A percentile compares a stretch with the other conserved stretches of the same genome.
Evolutionary conservation across 345 rosid species (phyloP).

Genomic region (Acer saccharum): DNA sequence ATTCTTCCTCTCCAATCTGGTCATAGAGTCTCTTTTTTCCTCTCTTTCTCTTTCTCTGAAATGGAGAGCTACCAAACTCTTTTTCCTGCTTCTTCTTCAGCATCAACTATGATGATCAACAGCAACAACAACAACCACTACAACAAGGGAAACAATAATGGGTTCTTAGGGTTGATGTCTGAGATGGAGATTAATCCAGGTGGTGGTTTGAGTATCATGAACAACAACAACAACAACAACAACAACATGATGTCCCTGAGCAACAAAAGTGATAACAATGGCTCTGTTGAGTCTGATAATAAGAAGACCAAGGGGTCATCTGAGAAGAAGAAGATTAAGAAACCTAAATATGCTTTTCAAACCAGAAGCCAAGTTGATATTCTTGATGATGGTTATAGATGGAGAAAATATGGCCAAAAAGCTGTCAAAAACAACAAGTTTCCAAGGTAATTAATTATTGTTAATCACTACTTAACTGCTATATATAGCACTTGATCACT

Average conservation of each 20-base stretch:
- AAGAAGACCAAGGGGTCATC: slow-evolving; percentile 31
- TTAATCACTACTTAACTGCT: not conserved
- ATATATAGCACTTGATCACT: not conserved
- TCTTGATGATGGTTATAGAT: slow-evolving; percentile 91
- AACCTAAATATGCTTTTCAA: slow-evolving; percentile 73
- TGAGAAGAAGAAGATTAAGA: slow-evolving; percentile 50
- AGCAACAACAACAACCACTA: not conserved
- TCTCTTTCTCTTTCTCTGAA: not conserved
- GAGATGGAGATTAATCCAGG: slow-evolving; percentile 21
- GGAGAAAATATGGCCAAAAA: slow-evolving; percentile 92
- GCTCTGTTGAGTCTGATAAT: slow-evolving; percentile 18
- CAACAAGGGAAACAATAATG: slow-evolving; percentile 11
- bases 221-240: not conserved
- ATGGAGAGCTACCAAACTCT: slow-evolving; percentile 28
- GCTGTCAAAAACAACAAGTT: slow-evolving; percentile 83
- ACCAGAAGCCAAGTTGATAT: slow-evolving; percentile 91
- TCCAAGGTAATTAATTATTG: slow-evolving; percentile 51
- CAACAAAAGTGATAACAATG: not conserved
- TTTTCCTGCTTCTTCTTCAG: slow-evolving; percentile 31
- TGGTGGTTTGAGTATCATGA: not conserved
- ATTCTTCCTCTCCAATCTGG: not conserved
- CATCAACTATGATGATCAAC: slow-evolving; percentile 15
- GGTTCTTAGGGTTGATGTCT: slow-evolving; percentile 34
- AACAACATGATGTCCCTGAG: not conserved
- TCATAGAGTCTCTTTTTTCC: not conserved